phyloP scores from a whole-genome alignment of 1,139 yeast genomes.

The Blastobotrys capitulatus region DNA sequence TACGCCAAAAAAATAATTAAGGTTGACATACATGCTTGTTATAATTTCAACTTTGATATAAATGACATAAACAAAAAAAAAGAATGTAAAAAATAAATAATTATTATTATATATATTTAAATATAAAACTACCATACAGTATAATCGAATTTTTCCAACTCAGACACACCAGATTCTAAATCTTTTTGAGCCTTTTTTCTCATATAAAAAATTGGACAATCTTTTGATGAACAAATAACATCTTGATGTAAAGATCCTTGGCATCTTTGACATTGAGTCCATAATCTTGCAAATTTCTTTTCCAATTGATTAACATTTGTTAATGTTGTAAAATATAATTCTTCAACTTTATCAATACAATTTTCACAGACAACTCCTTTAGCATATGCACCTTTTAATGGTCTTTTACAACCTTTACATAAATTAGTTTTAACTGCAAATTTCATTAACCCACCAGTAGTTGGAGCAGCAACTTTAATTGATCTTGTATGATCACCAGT shows the following conservation, averaged over 20 bases:
- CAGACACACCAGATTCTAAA: conserved; percentile 59
- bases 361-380: conserved; percentile 79
- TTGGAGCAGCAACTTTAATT: conserved; percentile 61
- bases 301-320: conserved; percentile 78
- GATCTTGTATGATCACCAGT: conserved; percentile 79
- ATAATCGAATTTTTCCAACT: conserved; percentile 63
- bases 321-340: conserved; percentile 70
- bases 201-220: conserved; percentile 98
- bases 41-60: no score
- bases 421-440: conserved; percentile 87
- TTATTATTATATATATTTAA: background rate
- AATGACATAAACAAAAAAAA: no score
- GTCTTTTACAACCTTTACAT: conserved; percentile 84
- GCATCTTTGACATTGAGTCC: conserved; percentile 99
- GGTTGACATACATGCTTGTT: no score
- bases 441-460: conserved; percentile 76
- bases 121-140: conserved; percentile 21
- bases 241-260: conserved; percentile 96
- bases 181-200: conserved; percentile 93
- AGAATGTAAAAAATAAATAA: background rate
- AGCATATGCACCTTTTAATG: conserved; percentile 55
- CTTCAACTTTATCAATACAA: conserved; percentile 71
- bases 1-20: no score
- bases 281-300: conserved; percentile 74
- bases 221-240: conserved; percentile 90